Base-by-base conservation (phyloP, 2,329 filamentous ascomycete species). In the Leptographium galeiforme region DNA sequence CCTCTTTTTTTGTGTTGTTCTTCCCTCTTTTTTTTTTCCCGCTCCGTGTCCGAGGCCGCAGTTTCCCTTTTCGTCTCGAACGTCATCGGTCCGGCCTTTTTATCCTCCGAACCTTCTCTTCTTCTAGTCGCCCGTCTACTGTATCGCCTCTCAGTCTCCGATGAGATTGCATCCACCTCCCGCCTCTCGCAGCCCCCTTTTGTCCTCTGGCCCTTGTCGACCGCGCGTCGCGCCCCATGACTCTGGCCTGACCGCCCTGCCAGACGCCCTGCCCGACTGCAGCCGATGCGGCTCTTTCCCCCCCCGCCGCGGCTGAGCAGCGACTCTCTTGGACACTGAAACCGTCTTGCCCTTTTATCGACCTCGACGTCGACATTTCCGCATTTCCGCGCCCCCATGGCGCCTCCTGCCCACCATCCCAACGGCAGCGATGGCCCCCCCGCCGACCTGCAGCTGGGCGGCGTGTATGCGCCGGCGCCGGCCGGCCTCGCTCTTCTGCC, bases 371-470 rank as follows among this genome's bases (percentile, higher is more conserved):
- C 25, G 25, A 25, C 25, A 2, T 5, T 25, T 25, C n/a, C n/a
- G n/a, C n/a, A n/a, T n/a, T 25, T 25, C 25, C 25, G 25, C 25
- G 25, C 25, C 25, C 25, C 25, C 25, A 69, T 70, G 68, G 63
- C 62, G 39, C 64, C 66, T 41, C 30, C 50, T 16, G 36, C 12
- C 13, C 43, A 45, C 4, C 19, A 45, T 12, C 43, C 43, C 7
- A 33, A 45, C 25, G 43, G 43, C 16, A 45, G 43, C 19, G 19
- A 32, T 4, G 12, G 11, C 10, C 19, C 41, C 18, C 41, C 41
- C 18, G 25, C 41, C 18, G 41, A 44, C 12, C 11, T 44, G 41
- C 41, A 44, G 41, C 41, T 44, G 18, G 41, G 41, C 41, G 25
- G 25, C 25, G 25, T 30, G 14, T 44, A 30, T 19, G 41, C 41